A percentile compares a stretch with the other conserved stretches of the same genome.
phyloP scores from a whole-genome alignment of 78 protist genomes.

The Bodo saltans region DNA sequence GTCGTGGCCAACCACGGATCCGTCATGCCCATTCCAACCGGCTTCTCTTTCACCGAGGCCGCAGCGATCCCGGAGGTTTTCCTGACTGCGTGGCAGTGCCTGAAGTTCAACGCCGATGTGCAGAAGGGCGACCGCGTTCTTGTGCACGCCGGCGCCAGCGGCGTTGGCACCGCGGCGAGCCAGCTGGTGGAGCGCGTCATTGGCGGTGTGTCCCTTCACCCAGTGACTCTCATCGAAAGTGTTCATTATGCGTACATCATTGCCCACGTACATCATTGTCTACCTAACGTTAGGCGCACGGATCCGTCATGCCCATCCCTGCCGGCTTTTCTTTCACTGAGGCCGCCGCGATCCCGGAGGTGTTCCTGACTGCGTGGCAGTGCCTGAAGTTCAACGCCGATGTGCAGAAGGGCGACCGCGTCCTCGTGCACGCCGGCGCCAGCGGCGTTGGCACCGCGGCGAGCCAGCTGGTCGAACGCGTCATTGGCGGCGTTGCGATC shows the following conservation, averaged over 20 bases:
- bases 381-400: neutral
- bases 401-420: neutral
- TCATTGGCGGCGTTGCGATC: neutral
- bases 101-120: slow-evolving; percentile 5
- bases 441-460: slow-evolving; percentile 37
- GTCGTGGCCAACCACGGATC: neutral
- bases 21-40: slow-evolving; percentile 12
- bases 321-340: neutral
- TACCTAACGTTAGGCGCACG: too few species aligned
- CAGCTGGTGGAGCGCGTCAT: too few species aligned
- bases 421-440: slow-evolving; percentile 12
- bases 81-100: slow-evolving; percentile 37
- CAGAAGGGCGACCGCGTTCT: neutral
- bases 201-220: too few species aligned
- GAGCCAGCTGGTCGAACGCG: neutral
- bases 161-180: slow-evolving; percentile 36
- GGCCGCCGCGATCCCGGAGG: slow-evolving; percentile 31
- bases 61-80: slow-evolving; percentile 30
- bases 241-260: too few species aligned
- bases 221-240: too few species aligned
- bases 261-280: too few species aligned
- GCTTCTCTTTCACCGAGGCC: neutral
- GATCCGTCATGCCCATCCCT: slow-evolving; percentile 38
- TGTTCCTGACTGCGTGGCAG: slow-evolving; percentile 39
- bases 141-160: slow-evolving; percentile 19